Percentiles rank a stretch among this genome's conserved stretches.
Conservation (phyloP, 257 asterid species). For the Solanum sejunctum region DNA sequence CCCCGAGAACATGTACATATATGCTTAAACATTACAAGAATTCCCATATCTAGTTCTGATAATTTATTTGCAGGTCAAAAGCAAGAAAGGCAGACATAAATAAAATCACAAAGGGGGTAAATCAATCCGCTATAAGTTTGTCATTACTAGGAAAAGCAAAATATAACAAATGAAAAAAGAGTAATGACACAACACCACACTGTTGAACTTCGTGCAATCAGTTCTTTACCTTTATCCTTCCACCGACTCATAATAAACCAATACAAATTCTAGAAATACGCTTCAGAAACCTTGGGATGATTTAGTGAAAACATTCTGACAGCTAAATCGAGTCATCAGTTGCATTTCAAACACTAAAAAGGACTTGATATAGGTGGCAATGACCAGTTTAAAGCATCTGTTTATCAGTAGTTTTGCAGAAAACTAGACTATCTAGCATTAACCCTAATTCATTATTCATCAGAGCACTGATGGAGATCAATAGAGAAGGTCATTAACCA, state of each 20-base stretch:
- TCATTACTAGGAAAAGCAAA: neutral
- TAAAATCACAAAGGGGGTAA: neutral
- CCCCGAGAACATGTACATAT: neutral
- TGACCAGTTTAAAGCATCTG: neutral
- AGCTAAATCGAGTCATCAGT: neutral
- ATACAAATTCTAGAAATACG: neutral
- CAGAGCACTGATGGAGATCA: slow-evolving; percentile 1
- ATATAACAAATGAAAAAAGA: neutral
- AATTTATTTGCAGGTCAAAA: neutral
- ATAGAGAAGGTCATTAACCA: neutral
- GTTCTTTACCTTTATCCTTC: neutral
- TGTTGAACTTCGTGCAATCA: neutral
- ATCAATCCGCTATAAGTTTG: neutral
- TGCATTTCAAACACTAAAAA: neutral
- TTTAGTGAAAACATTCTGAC: neutral
- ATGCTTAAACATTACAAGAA: neutral
- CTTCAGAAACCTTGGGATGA: neutral
- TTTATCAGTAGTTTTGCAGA: neutral
- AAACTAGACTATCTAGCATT: neutral
- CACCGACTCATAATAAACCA: neutral
- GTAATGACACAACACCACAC: neutral
- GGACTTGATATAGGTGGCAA: neutral
- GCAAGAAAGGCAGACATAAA: neutral
- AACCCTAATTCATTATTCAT: slow-evolving; percentile 2
- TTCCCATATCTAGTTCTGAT: neutral